Evolutionary conservation across 2,329 filamentous ascomycete species (phyloP), one percentile per base, ranked within the genome.

Genomic region (Sphaerulina musiva): DNA sequence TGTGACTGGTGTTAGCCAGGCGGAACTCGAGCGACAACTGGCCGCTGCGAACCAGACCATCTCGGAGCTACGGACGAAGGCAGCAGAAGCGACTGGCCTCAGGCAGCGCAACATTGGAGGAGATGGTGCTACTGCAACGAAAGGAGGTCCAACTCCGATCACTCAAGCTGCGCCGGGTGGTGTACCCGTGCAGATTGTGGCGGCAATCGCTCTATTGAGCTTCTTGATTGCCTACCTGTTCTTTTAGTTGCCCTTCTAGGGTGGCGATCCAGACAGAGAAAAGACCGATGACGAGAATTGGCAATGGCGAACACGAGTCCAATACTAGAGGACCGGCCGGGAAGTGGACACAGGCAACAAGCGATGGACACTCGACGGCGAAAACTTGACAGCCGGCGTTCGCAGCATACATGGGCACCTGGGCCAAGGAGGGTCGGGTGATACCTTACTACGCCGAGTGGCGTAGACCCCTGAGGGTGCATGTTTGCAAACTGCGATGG

Each of bases 211-310:
- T 70, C 77, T 98, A 65, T 66, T 95, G 60, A 91, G 89, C 77
- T 98, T 98, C 76, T 74, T 98, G 68, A 80, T 97, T 64, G 93
- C 90, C 52, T 98, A 96, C 74, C 82, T 97, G 72, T 90, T 98
- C 78, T 98, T 98, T 74, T 98, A 84, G 48, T 51, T 51, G 48
- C 48, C 48, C 40, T 43, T 31, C 39, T 51, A 51, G 48, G 34
- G 31, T 44, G 41, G 48, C 48, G 48, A 51, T 43, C 40, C 20
- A 44, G 17, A 44, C 31, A 44, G 29, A 29, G 34, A 34, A 29
- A 38, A 40, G 40, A 5, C 11, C 29, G 48, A 42, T 20, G 31
- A 26, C 34, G 48, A 41, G 36, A n/a, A 44, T 36, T 36, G 39
- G 40, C 48, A 44, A 12, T 31, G 48, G 29, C 6, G 20, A 14